Evolutionary conservation across 1,284 basidiomycete genomes (phyloP), one percentile per base, ranked within the genome.

Genomic region (Papiliotrema fonsecae): DNA sequence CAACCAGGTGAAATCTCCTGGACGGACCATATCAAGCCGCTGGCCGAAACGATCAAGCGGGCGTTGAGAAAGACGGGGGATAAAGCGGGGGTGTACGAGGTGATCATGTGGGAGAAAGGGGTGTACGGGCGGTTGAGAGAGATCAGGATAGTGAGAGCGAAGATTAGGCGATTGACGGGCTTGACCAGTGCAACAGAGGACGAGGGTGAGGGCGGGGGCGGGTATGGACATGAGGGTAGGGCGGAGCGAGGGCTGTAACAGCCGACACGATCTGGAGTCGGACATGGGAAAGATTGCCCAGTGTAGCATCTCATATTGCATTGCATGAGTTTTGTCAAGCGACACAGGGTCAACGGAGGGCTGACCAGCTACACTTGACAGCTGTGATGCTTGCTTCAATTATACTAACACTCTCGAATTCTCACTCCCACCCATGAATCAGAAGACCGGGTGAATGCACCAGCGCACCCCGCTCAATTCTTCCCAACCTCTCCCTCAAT

Each of bases 401-500:
- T n/a, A 43, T 43, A 22, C 13, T 43, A 16, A 31, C 22, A 11
- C 39, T 41, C 18, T 13, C 10, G 19, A 14, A 25, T 41, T 25
- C 16, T 26, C 6, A 16, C 14, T 25, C 39, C 10, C n/a, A 32
- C n/a, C 30, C 10, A 32, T 32, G 30, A n/a, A 9, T 32, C 30
- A 32, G n/a, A n/a, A 32, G 30, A 9, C 10, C n/a, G 30, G 30
- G 30, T 32, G 30, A n/a, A n/a, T n/a, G n/a, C n/a, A n/a, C n/a
- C n/a, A 32, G 30, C 10, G 30, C 10, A 9, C 35, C 10, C 19
- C 35, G 35, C 26, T 13, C 9, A n/a, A n/a, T 36, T 30, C 47
- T 42, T 22, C 3, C 67, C 69, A 1, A 74, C 69, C 49, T 69
- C 67, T 0, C 63, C 67, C 51, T 74, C 71, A 25, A 74, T 55